Conservation (phyloP, 192 early-diverging fungal genomes). For the Neocallimastix lanati region DNA sequence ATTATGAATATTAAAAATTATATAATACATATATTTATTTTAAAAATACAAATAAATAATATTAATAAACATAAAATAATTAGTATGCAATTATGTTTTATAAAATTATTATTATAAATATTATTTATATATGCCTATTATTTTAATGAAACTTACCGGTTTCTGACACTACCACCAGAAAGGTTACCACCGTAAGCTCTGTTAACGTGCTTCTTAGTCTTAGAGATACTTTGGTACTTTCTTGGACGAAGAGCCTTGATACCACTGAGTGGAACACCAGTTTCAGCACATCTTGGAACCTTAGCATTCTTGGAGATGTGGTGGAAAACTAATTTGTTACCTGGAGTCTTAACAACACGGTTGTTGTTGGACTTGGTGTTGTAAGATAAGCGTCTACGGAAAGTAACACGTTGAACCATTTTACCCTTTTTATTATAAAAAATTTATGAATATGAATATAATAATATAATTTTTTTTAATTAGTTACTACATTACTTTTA, state of each 20-base stretch:
- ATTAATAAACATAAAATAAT: too few species aligned
- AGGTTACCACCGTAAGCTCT: constrained; percentile 96
- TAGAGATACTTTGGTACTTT: constrained; percentile 77
- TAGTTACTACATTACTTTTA: too few species aligned
- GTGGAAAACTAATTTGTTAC: constrained; percentile 78
- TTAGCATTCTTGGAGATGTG: constrained; percentile 84
- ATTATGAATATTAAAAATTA: too few species aligned
- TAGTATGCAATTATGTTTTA: too few species aligned
- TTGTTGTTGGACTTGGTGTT: constrained; percentile 81
- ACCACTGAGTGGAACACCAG: constrained; percentile 73
- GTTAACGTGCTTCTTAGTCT: constrained; percentile 78
- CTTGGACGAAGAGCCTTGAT: constrained; percentile 82
- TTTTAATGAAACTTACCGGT: constrained; percentile 10
- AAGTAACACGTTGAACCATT: constrained; percentile 68
- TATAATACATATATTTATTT: too few species aligned
- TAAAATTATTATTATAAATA: neutral
- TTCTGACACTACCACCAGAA: constrained; percentile 71
- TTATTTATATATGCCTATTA: neutral
- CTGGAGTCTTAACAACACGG: constrained; percentile 73
- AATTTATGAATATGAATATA: too few species aligned
- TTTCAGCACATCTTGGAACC: constrained; percentile 93
- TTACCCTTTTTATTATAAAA: constrained; percentile 1
- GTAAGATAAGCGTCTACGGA: constrained; percentile 69
- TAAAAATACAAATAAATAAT: too few species aligned
- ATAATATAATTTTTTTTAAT: too few species aligned